These are phyloP conservation scores for Arabis alpina DNA, from an alignment of 345 rosid species.

Conservation along the genomic window DNA sequence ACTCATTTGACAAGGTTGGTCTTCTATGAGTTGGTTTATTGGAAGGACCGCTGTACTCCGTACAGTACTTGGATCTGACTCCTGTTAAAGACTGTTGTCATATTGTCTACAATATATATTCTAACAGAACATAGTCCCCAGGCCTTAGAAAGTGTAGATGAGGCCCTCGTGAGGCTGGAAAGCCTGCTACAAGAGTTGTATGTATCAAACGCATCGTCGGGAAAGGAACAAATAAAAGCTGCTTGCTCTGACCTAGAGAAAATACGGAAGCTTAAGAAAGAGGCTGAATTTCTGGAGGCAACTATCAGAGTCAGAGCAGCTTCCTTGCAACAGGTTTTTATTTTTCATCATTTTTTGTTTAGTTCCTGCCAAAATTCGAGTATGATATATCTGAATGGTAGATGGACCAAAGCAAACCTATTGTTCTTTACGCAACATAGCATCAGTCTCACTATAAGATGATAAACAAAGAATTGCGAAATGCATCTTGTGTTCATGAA, in stretches of 20 bases:
- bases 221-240: conserved; percentile 89
- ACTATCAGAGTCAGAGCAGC: conserved; percentile 91
- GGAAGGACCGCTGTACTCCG: neutral
- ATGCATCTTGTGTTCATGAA: conserved; percentile 3
- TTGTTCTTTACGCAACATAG: neutral
- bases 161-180: conserved; percentile 81
- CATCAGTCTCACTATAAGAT: conserved; percentile 6
- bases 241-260: conserved; percentile 99
- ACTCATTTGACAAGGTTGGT: conserved; percentile 90
- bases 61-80: conserved; percentile 22
- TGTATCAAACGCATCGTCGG: conserved; percentile 72
- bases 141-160: conserved; percentile 96
- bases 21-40: conserved; percentile 6
- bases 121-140: conserved; percentile 43
- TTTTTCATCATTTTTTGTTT: conserved; percentile 20
- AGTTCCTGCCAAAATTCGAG: conserved; percentile 2
- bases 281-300: conserved; percentile 96
- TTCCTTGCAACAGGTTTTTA: conserved; percentile 74
- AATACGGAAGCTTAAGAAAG: conserved; percentile 96
- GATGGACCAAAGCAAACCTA: conserved; percentile 29
- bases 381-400: conserved; percentile 29
- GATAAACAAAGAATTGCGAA: conserved; percentile 12
- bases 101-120: conserved; percentile 30
- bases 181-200: conserved; percentile 82
- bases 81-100: conserved; percentile 13